phyloP scores from a whole-genome alignment of 352 stramenopile genomes.

The Hyaloperonospora brassicae region DNA sequence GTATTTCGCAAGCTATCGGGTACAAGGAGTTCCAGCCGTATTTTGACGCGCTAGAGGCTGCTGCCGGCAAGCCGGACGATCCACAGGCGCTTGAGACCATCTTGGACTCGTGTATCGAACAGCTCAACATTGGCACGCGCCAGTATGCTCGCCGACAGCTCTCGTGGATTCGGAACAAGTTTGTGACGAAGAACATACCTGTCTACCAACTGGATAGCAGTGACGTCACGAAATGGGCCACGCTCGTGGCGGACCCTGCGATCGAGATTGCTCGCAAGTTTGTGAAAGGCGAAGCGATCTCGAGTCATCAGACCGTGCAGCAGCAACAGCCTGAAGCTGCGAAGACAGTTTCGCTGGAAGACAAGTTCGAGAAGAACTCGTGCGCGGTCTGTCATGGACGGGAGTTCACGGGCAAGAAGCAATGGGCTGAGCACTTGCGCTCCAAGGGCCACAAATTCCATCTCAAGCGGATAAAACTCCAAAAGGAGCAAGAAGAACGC shows the following conservation, averaged over 20 bases:
- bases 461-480: conserved; percentile 58
- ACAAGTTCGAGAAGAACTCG: conserved; percentile 57
- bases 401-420: conserved; percentile 55
- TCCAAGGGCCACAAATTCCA: conserved; percentile 80
- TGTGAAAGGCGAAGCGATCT: conserved; percentile 29
- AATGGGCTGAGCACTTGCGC: conserved; percentile 66
- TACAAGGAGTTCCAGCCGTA: conserved; percentile 89
- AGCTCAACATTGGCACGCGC: conserved; percentile 72
- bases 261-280: conserved; percentile 60
- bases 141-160: conserved; percentile 84
- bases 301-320: conserved; percentile 32
- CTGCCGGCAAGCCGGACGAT: conserved; percentile 13
- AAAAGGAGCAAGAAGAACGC: conserved; percentile 29
- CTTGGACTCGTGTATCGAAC: conserved; percentile 57
- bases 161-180: conserved; percentile 84
- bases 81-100: conserved; percentile 29
- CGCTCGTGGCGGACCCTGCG: conserved; percentile 45
- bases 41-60: conserved; percentile 49
- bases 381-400: conserved; percentile 56
- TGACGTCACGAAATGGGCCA: conserved; percentile 52
- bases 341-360: conserved; percentile 29
- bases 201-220: conserved; percentile 83
- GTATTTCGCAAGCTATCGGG: conserved; percentile 84
- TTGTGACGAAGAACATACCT: conserved; percentile 77
- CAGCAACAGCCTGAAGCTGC: conserved; percentile 39